Evolutionary conservation across 2,329 filamentous ascomycete species (phyloP), one percentile per base, ranked within the genome.

Genomic region (Orbilia blumenaviensis): DNA sequence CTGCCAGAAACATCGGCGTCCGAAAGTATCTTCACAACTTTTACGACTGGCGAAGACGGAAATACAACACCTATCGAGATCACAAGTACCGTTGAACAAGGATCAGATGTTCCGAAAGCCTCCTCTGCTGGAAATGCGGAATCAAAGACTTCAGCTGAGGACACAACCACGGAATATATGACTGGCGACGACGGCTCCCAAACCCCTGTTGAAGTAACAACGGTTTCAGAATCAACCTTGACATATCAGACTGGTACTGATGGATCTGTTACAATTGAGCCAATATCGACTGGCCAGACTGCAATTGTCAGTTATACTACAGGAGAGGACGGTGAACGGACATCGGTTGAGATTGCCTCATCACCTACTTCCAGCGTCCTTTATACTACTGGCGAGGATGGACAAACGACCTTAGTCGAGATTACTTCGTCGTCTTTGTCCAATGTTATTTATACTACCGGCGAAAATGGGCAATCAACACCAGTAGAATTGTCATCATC

Each of bases 251-350:
- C 61, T 7, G 44, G 42, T 8, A 25, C 42, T 9, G 61, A 66
- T 23, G 62, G 62, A 7, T 66, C 62, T 7, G 56, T 66, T 5
- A 66, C 62, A 9, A 42, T 54, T 38, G 46, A 54, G 3, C 62
- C 46, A 1, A 16, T 25, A 3, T 21, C 50, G 14, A 56, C 29
- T 27, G 32, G 29, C 2, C 32, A 16, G 8, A 38, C 29, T 23
- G n/a, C 32, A 10, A 6, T n/a, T 12, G 8, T 56, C 8, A 56
- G 50, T n/a, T 56, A 56, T 7, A 56, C 12, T 8, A 56, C 50
- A 23, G 50, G 50, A 4, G 50, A 56, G 2, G 50, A 56, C 38
- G 50, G 50, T 14, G 38, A 4, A 6, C 8, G 18, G 8, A 56
- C 29, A 14, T 32, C 50, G 1, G 7, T 56, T 8, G 16, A 12